Evolutionary conservation across 331 rosid genomes (phyloP).

Genomic region (Saraca asoca): DNA sequence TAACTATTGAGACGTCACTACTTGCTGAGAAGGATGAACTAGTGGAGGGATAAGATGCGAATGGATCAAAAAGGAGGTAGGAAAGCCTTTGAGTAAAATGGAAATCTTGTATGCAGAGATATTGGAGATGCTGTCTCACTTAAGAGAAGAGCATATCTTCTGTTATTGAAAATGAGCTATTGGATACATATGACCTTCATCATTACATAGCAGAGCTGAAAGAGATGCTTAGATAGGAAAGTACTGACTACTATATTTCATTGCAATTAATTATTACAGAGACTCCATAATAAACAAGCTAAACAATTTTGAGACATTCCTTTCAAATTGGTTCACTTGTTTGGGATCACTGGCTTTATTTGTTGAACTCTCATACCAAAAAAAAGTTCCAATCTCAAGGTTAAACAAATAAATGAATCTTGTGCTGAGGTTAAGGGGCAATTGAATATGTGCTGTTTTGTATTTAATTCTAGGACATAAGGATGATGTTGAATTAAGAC

Average conservation of each 20-base stretch:
- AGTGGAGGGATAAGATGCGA: conserved; percentile 64
- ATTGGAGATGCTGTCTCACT: too few species aligned
- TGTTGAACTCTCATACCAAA: conserved; percentile 49
- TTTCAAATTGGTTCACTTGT: conserved; percentile 61
- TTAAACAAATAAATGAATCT: too few species aligned
- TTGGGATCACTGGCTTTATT: conserved; percentile 64
- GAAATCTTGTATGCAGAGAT: too few species aligned
- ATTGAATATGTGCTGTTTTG: too few species aligned
- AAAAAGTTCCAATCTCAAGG: too few species aligned
- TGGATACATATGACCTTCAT: conserved; percentile 47
- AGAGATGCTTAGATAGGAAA: conserved; percentile 68
- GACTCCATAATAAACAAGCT: conserved; percentile 43
- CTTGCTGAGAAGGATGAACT: conserved; percentile 91
- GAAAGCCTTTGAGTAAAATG: too few species aligned
- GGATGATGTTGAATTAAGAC: conserved; percentile 39
- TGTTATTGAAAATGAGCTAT: conserved; percentile 36
- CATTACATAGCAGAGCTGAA: conserved; percentile 53
- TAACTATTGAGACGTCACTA: conserved; percentile 94
- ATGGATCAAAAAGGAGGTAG: conserved; percentile 75
- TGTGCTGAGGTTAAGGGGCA: conserved; percentile 35
- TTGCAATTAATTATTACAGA: conserved; percentile 61
- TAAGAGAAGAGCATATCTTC: conserved; percentile 38
- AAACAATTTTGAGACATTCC: conserved; percentile 60
- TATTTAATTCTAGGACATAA: conserved; percentile 21
- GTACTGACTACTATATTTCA: conserved; percentile 57